A percentile compares a stretch with the other conserved stretches of the same genome.
Conservation (phyloP, 495 filamentous ascomycete species). For the Collariella sp. region DNA sequence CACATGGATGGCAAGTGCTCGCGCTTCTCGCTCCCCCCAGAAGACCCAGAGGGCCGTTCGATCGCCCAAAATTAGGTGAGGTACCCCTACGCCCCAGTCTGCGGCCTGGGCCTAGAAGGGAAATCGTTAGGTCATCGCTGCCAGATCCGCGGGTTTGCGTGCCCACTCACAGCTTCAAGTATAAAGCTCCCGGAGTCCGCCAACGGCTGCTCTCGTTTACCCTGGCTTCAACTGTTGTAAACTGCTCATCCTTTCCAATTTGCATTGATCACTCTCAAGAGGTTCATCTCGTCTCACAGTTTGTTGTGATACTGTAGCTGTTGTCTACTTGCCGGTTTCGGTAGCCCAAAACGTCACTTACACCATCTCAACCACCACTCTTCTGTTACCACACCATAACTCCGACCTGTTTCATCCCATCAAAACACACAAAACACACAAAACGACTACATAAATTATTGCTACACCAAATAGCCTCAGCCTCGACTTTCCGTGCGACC, state of each 20-base stretch:
- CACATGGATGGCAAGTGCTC: constrained; percentile 1
- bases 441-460: neutral
- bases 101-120: constrained; percentile 17
- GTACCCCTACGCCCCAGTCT: constrained; percentile 15
- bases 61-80: neutral
- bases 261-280: neutral
- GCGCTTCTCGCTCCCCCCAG: too few relatives aligned
- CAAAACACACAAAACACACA: too few relatives aligned
- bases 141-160: constrained; percentile 11
- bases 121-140: constrained; percentile 30
- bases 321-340: neutral
- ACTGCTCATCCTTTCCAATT: neutral
- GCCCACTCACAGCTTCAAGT: constrained; percentile 16
- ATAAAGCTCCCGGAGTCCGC: constrained; percentile 19
- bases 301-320: constrained; percentile 6
- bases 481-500: neutral
- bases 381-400: neutral
- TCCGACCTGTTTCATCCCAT: neutral
- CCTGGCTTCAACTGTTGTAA: neutral
- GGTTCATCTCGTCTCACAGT: neutral
- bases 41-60: neutral
- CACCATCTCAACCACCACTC: neutral
- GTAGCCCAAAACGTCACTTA: neutral
- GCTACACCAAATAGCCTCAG: constrained; percentile 13
- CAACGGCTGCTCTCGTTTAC: constrained; percentile 11